Base-by-base conservation (phyloP, 2,329 filamentous ascomycete species). In the Harringtonia lauricola region DNA sequence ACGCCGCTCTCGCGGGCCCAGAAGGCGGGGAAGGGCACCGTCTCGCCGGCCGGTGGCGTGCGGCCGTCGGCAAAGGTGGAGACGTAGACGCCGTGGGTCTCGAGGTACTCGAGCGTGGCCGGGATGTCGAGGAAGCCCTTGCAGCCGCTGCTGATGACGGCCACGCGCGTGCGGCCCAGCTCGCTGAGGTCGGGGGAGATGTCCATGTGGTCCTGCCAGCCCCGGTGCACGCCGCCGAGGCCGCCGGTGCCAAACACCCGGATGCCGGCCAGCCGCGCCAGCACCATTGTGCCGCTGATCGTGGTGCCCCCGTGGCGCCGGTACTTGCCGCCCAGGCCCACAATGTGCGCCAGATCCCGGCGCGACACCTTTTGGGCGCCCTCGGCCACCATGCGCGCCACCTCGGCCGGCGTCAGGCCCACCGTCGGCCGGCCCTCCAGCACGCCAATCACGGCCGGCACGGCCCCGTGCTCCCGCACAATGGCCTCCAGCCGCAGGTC, bases 101-200 rank as follows among this genome's bases (percentile, higher is more conserved):
- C 79, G 18, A 82, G 67, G 52, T 72, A 72, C 65, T 98, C 92
- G 6, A 98, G 71, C 0, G 92, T 98, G 42, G 86, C 74, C 3
- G 84, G 80, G 47, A 95, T 88, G 58, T 98, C 92, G 31, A 98
- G 71, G 61, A 98, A 96, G 49, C 90, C 92, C 66, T 98, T 98
- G 66, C 87, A 94, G 14, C 92, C 92, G 51, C 85, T 87, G 61
- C 83, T 85, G 42, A 98, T 71, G 3, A 98, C 89, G 22, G 89
- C 83, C 42, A 98, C 82, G 12, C 86, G 79, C 8, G 89, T 95
- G 46, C 88, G 76, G 15, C 92, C 89, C 41, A 98, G 76, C 68
- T 96, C 92, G 4, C 86, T 95, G 48, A 98, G 71, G 63, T 98
- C 92, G 34, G 92, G 90, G 48, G 90, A 96, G 49, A 98, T 78